Base-by-base conservation (phyloP, 2,329 filamentous ascomycete genomes). In the Endoconidiophora polonica region DNA sequence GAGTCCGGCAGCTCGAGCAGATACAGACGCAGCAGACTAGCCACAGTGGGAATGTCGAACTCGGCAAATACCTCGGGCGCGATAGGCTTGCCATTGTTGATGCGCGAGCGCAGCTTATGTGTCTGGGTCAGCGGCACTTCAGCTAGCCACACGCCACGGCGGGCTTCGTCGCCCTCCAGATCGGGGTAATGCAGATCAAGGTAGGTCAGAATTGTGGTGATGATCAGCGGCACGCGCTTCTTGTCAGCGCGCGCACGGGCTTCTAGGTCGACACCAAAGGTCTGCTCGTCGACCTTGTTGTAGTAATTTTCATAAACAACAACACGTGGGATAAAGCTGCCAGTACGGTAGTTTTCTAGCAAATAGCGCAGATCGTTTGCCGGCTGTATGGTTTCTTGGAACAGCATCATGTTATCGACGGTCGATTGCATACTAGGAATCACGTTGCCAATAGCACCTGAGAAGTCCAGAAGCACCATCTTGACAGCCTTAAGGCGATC, bases 271-370 rank as follows among this genome's bases (percentile, higher is more conserved):
- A 98, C 87, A 56, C 93, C 91, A 62, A 96, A 98, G 0, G 86
- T 94, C 72, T 96, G 88, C 61, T 95, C 88, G 63, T 95, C 91
- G 22, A 95, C 87, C 56, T 85, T 87, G 65, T 95, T 95, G 70
- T 98, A 98, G 68, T 98, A 98, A 64, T 96, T 98, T 67, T 98
- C 91, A 65, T 98, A 98, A 3, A 86, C 83, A 44, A 87, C 79
- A 24, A 96, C 90, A 59, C 78, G 88, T 6, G 91, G 91, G 47
- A 86, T 77, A 62, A 94, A 98, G 56, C 81, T 85, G 55, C 91
- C 91, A 5, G 91, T 98, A 55, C 88, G 82, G 66, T 98, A 98
- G 62, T 90, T 98, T 68, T 98, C 91, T 43, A 98, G 73, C 54
- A 98, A 74, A 63, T 96, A 98, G 55, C 91, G 77, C 57, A 98